These are phyloP conservation scores for Beta macrorhiza DNA, from an alignment of 179 eudicot species.

Conservation along the genomic window DNA sequence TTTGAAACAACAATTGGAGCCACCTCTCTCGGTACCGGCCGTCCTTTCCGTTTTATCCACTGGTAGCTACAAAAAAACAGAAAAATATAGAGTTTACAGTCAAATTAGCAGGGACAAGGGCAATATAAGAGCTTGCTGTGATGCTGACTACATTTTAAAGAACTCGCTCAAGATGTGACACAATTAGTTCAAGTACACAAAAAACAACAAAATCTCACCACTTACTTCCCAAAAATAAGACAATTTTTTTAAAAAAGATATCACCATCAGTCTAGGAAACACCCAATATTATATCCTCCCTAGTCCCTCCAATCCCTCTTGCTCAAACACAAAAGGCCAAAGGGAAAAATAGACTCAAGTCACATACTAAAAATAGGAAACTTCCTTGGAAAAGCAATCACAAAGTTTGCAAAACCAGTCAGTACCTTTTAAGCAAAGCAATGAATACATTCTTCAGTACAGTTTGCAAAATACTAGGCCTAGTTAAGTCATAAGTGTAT, in stretches of 20 bases:
- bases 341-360: background rate
- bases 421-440: background rate
- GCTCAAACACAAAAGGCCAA: conserved; percentile 1
- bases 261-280: background rate
- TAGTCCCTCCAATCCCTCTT: background rate
- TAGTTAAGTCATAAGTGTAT: background rate
- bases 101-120: conserved; percentile 4
- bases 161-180: background rate
- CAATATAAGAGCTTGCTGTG: background rate
- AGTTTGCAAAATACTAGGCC: background rate
- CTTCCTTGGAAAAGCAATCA: conserved; percentile 5
- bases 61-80: conserved; percentile 60
- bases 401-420: background rate
- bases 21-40: conserved; percentile 77
- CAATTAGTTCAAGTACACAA: background rate
- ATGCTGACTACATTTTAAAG: background rate
- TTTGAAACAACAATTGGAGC: conserved; percentile 95
- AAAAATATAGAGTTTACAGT: background rate
- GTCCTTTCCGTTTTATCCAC: conserved; percentile 88
- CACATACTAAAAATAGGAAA: background rate
- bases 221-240: too few species aligned
- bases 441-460: too few species aligned
- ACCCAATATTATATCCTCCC: background rate
- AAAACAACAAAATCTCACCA: background rate
- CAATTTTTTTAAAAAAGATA: background rate